A percentile compares a stretch with the other conserved stretches of the same genome.
Evolutionary conservation across 2,329 filamentous ascomycete species (phyloP).

Genomic region (Xylaria sp.): DNA sequence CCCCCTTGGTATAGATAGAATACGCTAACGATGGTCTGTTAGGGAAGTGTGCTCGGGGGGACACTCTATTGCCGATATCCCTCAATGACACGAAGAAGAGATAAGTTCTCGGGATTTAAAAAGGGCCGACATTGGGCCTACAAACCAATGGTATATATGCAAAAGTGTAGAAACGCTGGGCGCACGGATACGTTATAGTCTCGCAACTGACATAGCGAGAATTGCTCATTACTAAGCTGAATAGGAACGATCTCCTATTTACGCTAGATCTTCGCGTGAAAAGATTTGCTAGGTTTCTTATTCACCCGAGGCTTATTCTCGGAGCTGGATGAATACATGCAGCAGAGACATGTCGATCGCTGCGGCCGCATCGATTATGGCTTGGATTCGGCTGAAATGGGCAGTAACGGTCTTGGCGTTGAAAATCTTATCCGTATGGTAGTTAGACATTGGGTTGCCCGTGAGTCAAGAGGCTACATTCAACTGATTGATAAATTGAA

Average conservation of each 20-base stretch:
- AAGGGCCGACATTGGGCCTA: constrained; percentile 6
- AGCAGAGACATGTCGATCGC: neutral
- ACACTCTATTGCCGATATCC: neutral
- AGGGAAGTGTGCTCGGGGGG: neutral
- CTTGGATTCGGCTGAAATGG: too few relatives aligned
- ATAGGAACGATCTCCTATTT: neutral
- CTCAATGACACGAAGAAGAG: neutral
- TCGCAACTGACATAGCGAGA: neutral
- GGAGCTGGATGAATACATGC: neutral
- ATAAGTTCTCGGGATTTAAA: neutral
- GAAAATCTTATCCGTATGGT: too few relatives aligned
- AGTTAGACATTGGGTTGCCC: too few relatives aligned
- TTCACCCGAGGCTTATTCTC: neutral
- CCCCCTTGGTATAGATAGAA: too few relatives aligned
- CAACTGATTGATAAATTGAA: too few relatives aligned
- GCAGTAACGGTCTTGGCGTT: too few relatives aligned
- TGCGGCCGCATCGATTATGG: neutral
- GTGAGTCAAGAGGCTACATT: too few relatives aligned
- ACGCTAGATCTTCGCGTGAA: neutral
- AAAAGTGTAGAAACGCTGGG: neutral
- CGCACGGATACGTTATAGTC: neutral
- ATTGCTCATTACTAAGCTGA: neutral
- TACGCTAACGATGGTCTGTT: neutral
- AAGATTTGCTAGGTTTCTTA: neutral
- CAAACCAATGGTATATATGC: neutral